Base-by-base conservation (phyloP, 257 asterid genomes). In the Craterostigma plantagineum region DNA sequence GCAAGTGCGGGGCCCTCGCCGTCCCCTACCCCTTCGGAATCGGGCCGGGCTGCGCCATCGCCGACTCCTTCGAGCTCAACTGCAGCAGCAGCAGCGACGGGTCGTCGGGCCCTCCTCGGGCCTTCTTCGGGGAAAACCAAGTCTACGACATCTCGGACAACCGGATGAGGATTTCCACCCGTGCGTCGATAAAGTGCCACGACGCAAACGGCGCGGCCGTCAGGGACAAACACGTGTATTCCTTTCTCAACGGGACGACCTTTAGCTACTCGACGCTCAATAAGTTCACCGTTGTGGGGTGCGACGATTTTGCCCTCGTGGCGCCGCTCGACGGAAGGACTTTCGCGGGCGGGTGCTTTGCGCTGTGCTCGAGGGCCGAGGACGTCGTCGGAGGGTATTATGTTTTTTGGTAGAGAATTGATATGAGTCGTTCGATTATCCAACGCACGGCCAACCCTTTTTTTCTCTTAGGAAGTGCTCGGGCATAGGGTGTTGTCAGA, bases 401-500 rank as follows among this genome's bases (percentile, higher is more conserved):
- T 2, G 6, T 23, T 23, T 23, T 23, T n/a, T n/a, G n/a, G n/a
- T n/a, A n/a, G n/a, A n/a, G n/a, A n/a, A n/a, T n/a, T n/a, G n/a
- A n/a, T n/a, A n/a, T n/a, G n/a, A n/a, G n/a, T n/a, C n/a, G n/a
- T n/a, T n/a, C n/a, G n/a, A n/a, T n/a, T n/a, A n/a, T n/a, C n/a
- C n/a, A n/a, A n/a, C n/a, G n/a, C n/a, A n/a, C n/a, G n/a, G n/a
- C 30, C 30, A n/a, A n/a, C 6, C 30, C 6, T 6, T 23, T 2
- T 23, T 23, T 6, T 6, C 30, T 23, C 30, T 2, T 2, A 23
- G 78, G 0, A 51, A 34, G 3, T 82, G 92, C 60, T 45, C 78
- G 1, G 92, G 92, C 6, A 50, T 61, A 10, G 92, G 95, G 0
- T 83, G 92, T 50, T 75, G 95, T 62, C 91, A 83, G 54, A 70